These are phyloP conservation scores for Aspergillus caelatus DNA, from an alignment of 2,329 filamentous ascomycete genomes.

Conservation along the genomic window DNA sequence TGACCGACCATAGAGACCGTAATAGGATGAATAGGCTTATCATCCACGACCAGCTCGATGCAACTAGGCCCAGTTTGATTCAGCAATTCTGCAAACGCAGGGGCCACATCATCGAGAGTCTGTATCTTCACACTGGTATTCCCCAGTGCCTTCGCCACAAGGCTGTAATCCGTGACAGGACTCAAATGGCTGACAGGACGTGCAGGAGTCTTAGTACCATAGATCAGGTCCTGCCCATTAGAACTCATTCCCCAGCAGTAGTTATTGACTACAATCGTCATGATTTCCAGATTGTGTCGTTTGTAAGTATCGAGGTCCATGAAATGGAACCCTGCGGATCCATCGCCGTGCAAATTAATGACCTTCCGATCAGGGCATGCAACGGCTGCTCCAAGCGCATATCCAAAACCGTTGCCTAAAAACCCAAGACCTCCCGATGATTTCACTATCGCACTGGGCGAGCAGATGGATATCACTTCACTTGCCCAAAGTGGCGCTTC, in stretches of 20 bases:
- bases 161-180: background rate
- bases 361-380: background rate
- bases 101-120: background rate
- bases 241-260: background rate
- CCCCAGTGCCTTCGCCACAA: background rate
- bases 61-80: background rate
- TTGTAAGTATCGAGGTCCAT: background rate
- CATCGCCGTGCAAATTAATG: background rate
- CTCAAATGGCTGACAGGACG: background rate
- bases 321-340: background rate
- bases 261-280: background rate
- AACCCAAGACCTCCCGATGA: background rate
- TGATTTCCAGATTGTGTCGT: background rate
- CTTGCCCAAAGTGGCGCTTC: background rate
- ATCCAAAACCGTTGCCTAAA: background rate
- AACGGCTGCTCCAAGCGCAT: background rate
- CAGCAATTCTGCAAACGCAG: background rate
- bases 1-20: background rate
- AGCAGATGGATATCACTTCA: background rate
- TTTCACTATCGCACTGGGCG: background rate
- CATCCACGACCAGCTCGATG: background rate
- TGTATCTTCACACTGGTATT: background rate
- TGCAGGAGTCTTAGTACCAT: background rate
- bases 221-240: background rate
- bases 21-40: background rate